phyloP scores from a whole-genome alignment of 192 early-diverging fungal genomes.

The Backusella tuberculispora region DNA sequence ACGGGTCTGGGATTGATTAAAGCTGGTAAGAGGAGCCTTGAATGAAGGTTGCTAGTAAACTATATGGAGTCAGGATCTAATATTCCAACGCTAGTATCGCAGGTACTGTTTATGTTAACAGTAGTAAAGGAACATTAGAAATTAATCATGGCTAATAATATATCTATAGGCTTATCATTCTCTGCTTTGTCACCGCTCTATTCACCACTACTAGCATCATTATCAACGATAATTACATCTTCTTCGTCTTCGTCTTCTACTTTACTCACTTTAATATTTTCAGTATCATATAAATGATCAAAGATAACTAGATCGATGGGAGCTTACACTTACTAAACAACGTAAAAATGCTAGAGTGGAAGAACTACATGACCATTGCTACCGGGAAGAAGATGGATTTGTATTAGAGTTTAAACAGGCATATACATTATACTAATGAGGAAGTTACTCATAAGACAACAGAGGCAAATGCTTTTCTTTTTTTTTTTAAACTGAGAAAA shows the following conservation, averaged over 20 bases:
- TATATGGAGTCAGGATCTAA: too few species aligned
- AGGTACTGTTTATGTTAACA: too few species aligned
- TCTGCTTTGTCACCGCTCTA: conserved; percentile 45
- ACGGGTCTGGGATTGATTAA: conserved; percentile 81
- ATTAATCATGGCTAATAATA: too few species aligned
- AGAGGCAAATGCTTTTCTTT: neutral
- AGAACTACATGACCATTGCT: too few species aligned
- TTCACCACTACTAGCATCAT: conserved; percentile 48
- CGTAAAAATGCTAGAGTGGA: neutral
- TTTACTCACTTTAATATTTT: conserved; percentile 56
- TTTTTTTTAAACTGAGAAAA: conserved; percentile 3
- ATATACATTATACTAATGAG: conserved; percentile 13
- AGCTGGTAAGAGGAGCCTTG: conserved; percentile 72
- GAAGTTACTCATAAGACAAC: neutral
- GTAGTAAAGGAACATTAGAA: too few species aligned
- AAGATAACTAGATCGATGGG: conserved; percentile 38
- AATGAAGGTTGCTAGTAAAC: conserved; percentile 67
- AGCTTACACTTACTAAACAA: neutral
- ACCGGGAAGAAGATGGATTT: neutral
- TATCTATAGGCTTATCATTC: neutral
- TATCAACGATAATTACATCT: conserved; percentile 45
- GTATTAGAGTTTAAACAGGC: neutral
- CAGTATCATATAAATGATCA: conserved; percentile 75
- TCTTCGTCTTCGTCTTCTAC: conserved; percentile 57
- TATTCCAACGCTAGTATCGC: too few species aligned